Conservation (phyloP, 1,284 basidiomycete genomes). For the Flammula alnicola region DNA sequence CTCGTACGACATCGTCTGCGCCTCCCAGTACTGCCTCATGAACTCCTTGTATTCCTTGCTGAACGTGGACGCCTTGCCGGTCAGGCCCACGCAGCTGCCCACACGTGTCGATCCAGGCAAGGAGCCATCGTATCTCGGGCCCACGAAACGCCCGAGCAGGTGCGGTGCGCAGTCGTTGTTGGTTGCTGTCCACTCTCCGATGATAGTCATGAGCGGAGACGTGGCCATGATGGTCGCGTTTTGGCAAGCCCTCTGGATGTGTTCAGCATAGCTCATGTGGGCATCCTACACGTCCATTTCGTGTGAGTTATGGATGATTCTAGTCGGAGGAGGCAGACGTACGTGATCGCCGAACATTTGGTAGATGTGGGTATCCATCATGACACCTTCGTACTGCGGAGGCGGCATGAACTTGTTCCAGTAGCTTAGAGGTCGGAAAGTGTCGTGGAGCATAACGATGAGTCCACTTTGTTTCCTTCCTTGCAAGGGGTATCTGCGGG, state of each 20-base stretch:
- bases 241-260: conserved; percentile 68
- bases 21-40: conserved; percentile 84
- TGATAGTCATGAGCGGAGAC: conserved; percentile 74
- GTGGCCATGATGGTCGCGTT: conserved; percentile 47
- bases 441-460: conserved; percentile 80
- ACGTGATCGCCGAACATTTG: conserved; percentile 66
- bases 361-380: conserved; percentile 85
- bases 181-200: conserved; percentile 87
- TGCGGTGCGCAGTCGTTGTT: conserved; percentile 85
- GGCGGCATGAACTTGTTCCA: conserved; percentile 74
- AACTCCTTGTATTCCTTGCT: conserved; percentile 81
- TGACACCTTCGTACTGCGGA: conserved; percentile 64
- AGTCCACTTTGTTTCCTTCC: conserved; percentile 59
- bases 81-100: conserved; percentile 74
- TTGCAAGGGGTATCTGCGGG: conserved; percentile 50
- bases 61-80: conserved; percentile 75
- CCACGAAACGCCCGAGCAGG: conserved; percentile 63
- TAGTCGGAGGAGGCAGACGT: neutral
- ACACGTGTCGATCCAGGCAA: conserved; percentile 63
- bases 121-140: conserved; percentile 85
- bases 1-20: conserved; percentile 75
- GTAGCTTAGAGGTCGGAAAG: conserved; percentile 74
- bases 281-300: conserved; percentile 47
- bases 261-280: conserved; percentile 54
- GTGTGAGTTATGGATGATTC: neutral